Evolutionary conservation across 805 yeast genomes (phyloP).

Genomic region (Lipomyces chichibuensis): DNA sequence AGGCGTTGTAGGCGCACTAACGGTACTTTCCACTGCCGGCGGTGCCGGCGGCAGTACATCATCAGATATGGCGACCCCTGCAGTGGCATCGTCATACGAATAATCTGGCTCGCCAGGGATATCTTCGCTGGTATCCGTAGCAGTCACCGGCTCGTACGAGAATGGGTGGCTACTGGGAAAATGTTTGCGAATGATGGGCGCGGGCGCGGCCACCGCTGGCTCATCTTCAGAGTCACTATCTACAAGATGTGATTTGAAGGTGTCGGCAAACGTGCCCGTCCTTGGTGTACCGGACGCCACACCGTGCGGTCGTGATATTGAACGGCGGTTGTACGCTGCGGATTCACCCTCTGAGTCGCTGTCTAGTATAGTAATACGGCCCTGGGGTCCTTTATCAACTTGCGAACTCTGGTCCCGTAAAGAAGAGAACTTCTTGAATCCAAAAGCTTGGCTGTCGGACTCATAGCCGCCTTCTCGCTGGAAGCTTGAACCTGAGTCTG

Average conservation of each 20-base stretch:
- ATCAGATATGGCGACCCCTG: not conserved
- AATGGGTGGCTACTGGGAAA: constrained; percentile 13
- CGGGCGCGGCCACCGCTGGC: not conserved
- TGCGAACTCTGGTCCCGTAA: too few species aligned
- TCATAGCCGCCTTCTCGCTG: constrained; percentile 9
- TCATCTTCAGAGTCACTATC: constrained; percentile 7
- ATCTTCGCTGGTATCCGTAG: not conserved
- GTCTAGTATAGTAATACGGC: not conserved
- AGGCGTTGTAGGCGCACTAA: constrained; percentile 12
- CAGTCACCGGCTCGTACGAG: not conserved
- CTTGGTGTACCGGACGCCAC: not conserved
- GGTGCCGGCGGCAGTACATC: not conserved
- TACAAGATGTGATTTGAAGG: not conserved
- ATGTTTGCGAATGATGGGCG: constrained; percentile 6
- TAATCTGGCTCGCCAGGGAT: not conserved
- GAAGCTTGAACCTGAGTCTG: constrained; percentile 20
- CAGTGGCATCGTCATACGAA: not conserved
- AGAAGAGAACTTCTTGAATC: constrained; percentile 9
- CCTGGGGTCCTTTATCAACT: not conserved
- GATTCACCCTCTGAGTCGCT: not conserved
- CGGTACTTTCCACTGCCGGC: not conserved
- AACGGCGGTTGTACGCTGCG: not conserved
- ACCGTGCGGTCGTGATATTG: not conserved
- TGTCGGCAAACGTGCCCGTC: not conserved
- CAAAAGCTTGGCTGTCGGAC: constrained; percentile 11